These are phyloP conservation scores for Phoma sp. DNA, from an alignment of 2,329 filamentous ascomycete species.

Conservation along the genomic window DNA sequence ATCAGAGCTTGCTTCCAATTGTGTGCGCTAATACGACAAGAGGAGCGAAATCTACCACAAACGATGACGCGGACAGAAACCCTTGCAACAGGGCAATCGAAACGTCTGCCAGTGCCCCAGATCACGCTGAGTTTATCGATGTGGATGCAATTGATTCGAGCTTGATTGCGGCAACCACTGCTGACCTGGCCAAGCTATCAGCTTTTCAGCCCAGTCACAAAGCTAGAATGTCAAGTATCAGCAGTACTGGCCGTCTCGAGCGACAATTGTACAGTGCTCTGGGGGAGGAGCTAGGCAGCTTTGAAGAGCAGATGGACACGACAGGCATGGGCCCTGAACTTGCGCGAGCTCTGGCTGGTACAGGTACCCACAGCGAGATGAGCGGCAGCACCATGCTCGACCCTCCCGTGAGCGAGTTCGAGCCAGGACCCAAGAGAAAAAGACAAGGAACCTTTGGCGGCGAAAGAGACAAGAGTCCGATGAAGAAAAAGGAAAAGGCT, in stretches of 20 bases:
- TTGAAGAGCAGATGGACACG: slow-evolving; percentile 24
- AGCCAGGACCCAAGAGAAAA: slow-evolving; percentile 38
- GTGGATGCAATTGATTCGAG: slow-evolving; percentile 29
- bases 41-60: background rate
- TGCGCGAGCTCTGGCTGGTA: slow-evolving; percentile 12
- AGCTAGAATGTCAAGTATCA: slow-evolving; percentile 36
- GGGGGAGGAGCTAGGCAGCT: slow-evolving; percentile 39
- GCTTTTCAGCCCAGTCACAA: slow-evolving; percentile 33
- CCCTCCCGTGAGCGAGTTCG: slow-evolving; percentile 18
- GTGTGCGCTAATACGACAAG: background rate
- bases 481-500: slow-evolving; percentile 36
- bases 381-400: slow-evolving; percentile 8
- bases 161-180: slow-evolving; percentile 1
- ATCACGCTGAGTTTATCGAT: slow-evolving; percentile 31
- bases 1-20: slow-evolving; percentile 23
- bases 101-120: background rate
- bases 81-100: background rate
- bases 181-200: slow-evolving; percentile 18
- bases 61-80: background rate
- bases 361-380: slow-evolving; percentile 5
- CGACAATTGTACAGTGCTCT: slow-evolving; percentile 40
- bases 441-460: slow-evolving; percentile 32
- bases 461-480: slow-evolving; percentile 28
- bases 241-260: slow-evolving; percentile 39
- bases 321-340: slow-evolving; percentile 25